phyloP scores from a whole-genome alignment of 495 filamentous ascomycete genomes.

The Cairneyella variabilis region DNA sequence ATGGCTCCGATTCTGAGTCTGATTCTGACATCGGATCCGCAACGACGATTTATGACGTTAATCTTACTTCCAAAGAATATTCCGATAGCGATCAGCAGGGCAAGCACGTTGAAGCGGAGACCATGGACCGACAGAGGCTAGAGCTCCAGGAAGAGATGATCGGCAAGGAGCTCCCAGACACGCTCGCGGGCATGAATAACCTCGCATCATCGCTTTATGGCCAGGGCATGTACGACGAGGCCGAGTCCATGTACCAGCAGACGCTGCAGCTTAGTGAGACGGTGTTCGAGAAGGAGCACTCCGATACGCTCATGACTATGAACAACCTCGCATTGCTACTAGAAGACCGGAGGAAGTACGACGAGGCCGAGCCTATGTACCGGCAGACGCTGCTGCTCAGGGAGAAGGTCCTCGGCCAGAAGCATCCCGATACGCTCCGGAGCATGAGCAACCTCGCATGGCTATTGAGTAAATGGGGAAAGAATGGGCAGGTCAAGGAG shows the following conservation, averaged over 20 bases:
- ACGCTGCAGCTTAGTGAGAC: background rate
- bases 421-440: background rate
- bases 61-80: too few species aligned
- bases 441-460: background rate
- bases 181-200: background rate
- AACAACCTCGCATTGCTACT: background rate
- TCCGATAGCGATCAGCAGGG: too few species aligned
- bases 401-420: background rate
- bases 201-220: background rate
- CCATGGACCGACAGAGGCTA: too few species aligned
- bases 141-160: too few species aligned
- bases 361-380: background rate
- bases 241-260: background rate
- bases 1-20: constrained; percentile 12
- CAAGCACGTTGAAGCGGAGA: too few species aligned
- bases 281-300: background rate
- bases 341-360: background rate
- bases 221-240: background rate
- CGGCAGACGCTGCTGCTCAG: background rate
- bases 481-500: background rate
- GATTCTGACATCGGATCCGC: background rate
- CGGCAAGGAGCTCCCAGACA: background rate
- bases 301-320: background rate
- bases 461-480: background rate
- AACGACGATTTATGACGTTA: background rate